Evolutionary conservation across 768 basidiomycete genomes (phyloP).

Genomic region (Mycena vitilis): DNA sequence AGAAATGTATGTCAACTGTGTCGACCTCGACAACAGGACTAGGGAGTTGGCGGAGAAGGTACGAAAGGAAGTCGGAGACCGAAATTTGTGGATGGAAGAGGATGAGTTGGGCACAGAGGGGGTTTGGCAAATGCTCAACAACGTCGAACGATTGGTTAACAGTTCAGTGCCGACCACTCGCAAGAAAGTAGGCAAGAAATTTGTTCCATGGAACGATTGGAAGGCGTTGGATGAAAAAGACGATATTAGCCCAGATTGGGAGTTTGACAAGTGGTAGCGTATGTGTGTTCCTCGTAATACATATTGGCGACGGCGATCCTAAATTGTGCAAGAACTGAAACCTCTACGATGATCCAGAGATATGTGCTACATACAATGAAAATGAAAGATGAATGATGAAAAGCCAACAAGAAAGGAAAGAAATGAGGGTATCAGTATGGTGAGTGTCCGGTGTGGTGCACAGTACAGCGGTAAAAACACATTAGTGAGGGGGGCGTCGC

Average conservation of each 20-base stretch:
- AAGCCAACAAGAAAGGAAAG: no score
- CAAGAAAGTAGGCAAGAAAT: constrained; percentile 16
- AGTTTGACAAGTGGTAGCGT: constrained; percentile 62
- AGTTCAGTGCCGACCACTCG: constrained; percentile 5
- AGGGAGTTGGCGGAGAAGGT: constrained; percentile 70
- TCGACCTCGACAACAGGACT: constrained; percentile 72
- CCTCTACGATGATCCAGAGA: constrained; percentile 23
- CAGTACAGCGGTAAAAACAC: not conserved
- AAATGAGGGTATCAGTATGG: constrained; percentile 8
- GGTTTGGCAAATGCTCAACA: constrained; percentile 61
- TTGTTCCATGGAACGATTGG: constrained; percentile 59
- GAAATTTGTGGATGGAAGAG: constrained; percentile 65
- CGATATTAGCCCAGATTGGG: constrained; percentile 54
- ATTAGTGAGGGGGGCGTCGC: constrained; percentile 53
- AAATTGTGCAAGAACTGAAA: constrained; percentile 11
- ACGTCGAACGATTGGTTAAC: constrained; percentile 59
- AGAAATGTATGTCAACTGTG: constrained; percentile 87
- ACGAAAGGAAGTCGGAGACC: constrained; percentile 69
- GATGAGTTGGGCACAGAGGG: constrained; percentile 58
- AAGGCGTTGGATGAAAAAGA: constrained; percentile 50
- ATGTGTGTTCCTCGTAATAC: constrained; percentile 18
- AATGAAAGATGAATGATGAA: not conserved
- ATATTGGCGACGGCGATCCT: constrained; percentile 12
- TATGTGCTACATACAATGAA: constrained; percentile 31
- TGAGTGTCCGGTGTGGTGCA: no score